Evolutionary conservation across 2,329 filamentous ascomycete genomes (phyloP).

Genomic region (Hortaea werneckii): DNA sequence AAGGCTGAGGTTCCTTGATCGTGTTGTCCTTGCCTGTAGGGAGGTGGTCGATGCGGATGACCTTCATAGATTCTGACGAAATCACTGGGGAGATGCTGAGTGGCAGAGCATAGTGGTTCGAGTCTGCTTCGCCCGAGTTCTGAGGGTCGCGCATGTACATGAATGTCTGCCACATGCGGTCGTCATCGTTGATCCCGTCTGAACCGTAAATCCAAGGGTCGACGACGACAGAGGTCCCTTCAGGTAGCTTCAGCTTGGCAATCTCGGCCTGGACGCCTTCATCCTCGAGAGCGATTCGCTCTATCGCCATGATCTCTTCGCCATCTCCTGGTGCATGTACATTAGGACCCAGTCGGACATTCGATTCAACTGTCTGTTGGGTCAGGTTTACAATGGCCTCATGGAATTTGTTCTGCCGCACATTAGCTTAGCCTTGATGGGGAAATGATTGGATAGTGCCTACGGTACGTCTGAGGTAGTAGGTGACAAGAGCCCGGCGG

Average conservation of each 20-base stretch:
- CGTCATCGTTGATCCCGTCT: conserved; percentile 39
- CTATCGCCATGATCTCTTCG: conserved; percentile 50
- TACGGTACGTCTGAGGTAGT: conserved; percentile 51
- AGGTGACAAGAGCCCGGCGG: conserved; percentile 39
- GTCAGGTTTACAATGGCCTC: conserved; percentile 50
- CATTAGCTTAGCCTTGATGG: conserved; percentile 1
- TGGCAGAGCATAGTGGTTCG: conserved; percentile 60
- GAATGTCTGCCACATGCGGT: conserved; percentile 46
- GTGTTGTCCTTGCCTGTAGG: conserved; percentile 57
- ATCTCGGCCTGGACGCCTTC: conserved; percentile 48
- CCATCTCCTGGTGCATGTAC: conserved; percentile 48
- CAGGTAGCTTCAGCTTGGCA: conserved; percentile 48
- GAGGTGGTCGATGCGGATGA: conserved; percentile 59
- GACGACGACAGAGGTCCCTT: conserved; percentile 46
- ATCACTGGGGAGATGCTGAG: conserved; percentile 59
- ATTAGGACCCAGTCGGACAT: conserved; percentile 49
- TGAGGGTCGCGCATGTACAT: conserved; percentile 55
- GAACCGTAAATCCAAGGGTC: conserved; percentile 62
- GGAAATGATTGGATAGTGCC: conserved; percentile 9
- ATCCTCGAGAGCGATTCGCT: conserved; percentile 46
- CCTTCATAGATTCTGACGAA: conserved; percentile 50
- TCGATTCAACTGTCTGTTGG: conserved; percentile 42
- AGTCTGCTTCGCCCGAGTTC: conserved; percentile 50
- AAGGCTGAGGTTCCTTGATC: conserved; percentile 45
- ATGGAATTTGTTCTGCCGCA: conserved; percentile 48